A percentile compares a stretch with the other conserved stretches of the same genome.
Evolutionary conservation across 2,329 filamentous ascomycete species (phyloP).

Genomic region (Neofusicoccum cordaticola): DNA sequence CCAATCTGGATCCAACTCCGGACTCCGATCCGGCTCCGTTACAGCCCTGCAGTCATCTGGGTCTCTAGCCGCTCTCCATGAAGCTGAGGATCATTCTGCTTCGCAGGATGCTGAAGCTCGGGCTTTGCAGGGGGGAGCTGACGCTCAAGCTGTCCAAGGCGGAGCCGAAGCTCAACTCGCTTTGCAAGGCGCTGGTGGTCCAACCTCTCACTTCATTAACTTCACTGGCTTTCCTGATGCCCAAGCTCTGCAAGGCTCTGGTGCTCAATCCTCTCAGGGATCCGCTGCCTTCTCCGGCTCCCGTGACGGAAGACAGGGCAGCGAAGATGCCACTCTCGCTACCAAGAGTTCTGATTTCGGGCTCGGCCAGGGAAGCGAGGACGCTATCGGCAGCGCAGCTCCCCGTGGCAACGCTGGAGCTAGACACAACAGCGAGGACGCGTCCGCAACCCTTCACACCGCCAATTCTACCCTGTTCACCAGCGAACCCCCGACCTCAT

Average conservation of each 20-base stretch:
- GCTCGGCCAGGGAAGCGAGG: background rate
- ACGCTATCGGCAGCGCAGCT: background rate
- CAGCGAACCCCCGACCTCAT: background rate
- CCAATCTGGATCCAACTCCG: conserved; percentile 5
- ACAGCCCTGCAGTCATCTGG: background rate
- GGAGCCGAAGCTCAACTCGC: background rate
- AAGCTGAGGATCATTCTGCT: background rate
- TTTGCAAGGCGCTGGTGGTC: background rate
- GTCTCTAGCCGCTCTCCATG: background rate
- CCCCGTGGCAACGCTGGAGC: background rate
- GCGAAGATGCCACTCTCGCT: background rate
- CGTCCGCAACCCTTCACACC: background rate
- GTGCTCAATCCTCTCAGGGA: background rate
- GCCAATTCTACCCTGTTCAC: background rate
- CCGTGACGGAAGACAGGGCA: background rate
- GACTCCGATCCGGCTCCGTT: background rate
- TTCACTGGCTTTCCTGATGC: too few relatives aligned
- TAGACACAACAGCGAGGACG: conserved; percentile 1
- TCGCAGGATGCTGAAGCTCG: background rate
- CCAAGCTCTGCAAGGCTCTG: too few relatives aligned
- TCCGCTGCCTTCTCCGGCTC: background rate
- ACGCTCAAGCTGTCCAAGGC: background rate
- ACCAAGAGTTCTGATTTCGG: background rate
- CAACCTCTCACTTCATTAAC: too few relatives aligned
- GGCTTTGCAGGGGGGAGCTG: background rate